These are phyloP conservation scores for Neopestalotiopsis clavispora DNA, from an alignment of 2,329 filamentous ascomycete genomes.

Conservation along the genomic window DNA sequence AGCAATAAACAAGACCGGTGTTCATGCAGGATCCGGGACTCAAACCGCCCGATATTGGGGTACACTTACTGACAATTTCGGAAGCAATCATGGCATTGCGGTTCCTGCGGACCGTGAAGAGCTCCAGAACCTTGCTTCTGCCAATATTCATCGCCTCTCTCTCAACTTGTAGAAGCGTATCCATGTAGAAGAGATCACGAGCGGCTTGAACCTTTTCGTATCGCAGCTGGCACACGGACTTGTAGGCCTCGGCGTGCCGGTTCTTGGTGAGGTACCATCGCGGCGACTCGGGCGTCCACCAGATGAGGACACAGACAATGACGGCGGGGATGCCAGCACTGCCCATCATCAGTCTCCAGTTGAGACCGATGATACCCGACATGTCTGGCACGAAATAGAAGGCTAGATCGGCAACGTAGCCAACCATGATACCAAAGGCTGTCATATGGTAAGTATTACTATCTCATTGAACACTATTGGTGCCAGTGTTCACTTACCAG, in stretches of 20 bases:
- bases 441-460: constrained; percentile 19
- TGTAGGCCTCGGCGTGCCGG: constrained; percentile 51
- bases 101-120: constrained; percentile 66
- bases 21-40: too few relatives aligned
- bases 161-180: constrained; percentile 63
- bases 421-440: constrained; percentile 59
- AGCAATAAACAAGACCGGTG: too few relatives aligned
- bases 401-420: constrained; percentile 64
- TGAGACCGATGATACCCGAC: constrained; percentile 56
- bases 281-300: constrained; percentile 37
- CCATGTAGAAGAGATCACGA: constrained; percentile 61
- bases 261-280: constrained; percentile 50
- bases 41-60: too few relatives aligned
- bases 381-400: constrained; percentile 62
- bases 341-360: constrained; percentile 74
- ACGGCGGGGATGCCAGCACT: constrained; percentile 68
- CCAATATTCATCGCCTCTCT: constrained; percentile 53
- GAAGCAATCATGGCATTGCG: constrained; percentile 65
- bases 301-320: constrained; percentile 59
- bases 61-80: constrained; percentile 54
- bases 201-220: constrained; percentile 59
- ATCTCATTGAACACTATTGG: too few relatives aligned
- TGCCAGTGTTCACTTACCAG: too few relatives aligned
- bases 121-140: constrained; percentile 56
- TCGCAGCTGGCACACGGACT: constrained; percentile 50